phyloP scores from a whole-genome alignment of 2,329 filamentous ascomycete species.

The Mycosphaerella arachidis region DNA sequence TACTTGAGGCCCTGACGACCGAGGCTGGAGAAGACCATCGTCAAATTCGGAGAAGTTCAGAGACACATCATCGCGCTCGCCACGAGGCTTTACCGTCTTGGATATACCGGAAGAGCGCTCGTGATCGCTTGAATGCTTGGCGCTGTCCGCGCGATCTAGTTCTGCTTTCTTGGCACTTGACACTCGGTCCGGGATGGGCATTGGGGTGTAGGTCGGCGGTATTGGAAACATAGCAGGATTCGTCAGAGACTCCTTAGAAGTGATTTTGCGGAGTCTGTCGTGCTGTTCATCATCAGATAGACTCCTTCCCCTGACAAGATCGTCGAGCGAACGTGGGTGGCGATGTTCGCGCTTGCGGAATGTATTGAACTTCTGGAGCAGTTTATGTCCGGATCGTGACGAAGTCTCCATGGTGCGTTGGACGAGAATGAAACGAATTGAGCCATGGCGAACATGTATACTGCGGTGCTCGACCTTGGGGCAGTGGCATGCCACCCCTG shows the following conservation, averaged over 20 bases:
- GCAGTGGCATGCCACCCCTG: no score
- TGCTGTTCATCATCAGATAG: not conserved
- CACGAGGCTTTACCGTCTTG: not conserved
- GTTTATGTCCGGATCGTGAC: not conserved
- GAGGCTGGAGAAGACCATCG: not conserved
- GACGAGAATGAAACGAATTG: not conserved
- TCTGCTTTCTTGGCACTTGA: conserved; percentile 7
- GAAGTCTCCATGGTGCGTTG: not conserved
- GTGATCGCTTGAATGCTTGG: not conserved
- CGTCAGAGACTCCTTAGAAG: not conserved
- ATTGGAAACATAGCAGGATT: not conserved
- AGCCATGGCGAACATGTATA: not conserved
- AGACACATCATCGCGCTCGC: not conserved
- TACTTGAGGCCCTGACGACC: not conserved
- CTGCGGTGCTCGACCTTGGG: not conserved
- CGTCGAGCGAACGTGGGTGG: not conserved
- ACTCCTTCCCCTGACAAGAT: not conserved
- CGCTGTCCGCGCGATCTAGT: not conserved
- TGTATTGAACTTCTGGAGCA: not conserved
- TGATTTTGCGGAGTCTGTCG: not conserved
- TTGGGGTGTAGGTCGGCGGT: conserved; percentile 14
- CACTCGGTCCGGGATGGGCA: conserved; percentile 13
- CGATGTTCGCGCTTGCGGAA: not conserved
- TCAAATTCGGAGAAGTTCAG: conserved; percentile 2
- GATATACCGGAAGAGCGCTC: not conserved